Percentiles rank a stretch among this genome's conserved stretches.
Evolutionary conservation across 192 early-diverging fungal species (phyloP).

Genomic region (Jimgerdemannia flammicorona): DNA sequence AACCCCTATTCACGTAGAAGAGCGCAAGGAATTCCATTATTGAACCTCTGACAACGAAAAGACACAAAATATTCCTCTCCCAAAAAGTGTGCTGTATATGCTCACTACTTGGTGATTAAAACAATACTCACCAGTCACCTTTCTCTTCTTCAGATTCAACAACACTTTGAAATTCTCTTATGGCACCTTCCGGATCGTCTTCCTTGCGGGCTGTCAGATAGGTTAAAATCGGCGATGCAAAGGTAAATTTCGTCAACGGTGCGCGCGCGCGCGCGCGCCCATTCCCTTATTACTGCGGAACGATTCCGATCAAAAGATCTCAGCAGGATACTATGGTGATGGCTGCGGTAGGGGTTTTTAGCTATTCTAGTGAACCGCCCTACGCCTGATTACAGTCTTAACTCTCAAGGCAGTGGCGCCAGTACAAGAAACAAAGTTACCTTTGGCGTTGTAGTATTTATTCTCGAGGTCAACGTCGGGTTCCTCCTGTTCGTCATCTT

Average conservation of each 20-base stretch:
- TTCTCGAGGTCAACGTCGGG: constrained; percentile 82
- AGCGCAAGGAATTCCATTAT: not conserved
- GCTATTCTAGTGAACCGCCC: too few relatives aligned
- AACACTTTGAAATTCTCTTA: constrained; percentile 72
- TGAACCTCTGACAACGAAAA: not conserved
- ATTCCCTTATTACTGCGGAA: too few relatives aligned
- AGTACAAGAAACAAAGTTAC: constrained; percentile 21
- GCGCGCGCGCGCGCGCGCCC: too few relatives aligned
- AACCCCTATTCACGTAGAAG: constrained; percentile 59
- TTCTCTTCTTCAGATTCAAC: constrained; percentile 79
- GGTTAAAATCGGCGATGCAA: constrained; percentile 6
- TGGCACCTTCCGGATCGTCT: constrained; percentile 66
- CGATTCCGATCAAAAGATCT: too few relatives aligned
- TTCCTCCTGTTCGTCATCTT: constrained; percentile 76
- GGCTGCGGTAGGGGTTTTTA: not conserved
- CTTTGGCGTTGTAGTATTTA: constrained; percentile 89
- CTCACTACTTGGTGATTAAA: not conserved
- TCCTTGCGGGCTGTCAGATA: constrained; percentile 62
- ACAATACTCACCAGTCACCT: constrained; percentile 68
- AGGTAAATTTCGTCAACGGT: not conserved
- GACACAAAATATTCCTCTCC: not conserved
- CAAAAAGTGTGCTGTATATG: not conserved
- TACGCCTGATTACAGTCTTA: not conserved
- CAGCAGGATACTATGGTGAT: too few relatives aligned
- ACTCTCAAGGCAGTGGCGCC: too few relatives aligned